Conservation (phyloP, 2,329 filamentous ascomycete species). For the Pyrenochaeta sp. region DNA sequence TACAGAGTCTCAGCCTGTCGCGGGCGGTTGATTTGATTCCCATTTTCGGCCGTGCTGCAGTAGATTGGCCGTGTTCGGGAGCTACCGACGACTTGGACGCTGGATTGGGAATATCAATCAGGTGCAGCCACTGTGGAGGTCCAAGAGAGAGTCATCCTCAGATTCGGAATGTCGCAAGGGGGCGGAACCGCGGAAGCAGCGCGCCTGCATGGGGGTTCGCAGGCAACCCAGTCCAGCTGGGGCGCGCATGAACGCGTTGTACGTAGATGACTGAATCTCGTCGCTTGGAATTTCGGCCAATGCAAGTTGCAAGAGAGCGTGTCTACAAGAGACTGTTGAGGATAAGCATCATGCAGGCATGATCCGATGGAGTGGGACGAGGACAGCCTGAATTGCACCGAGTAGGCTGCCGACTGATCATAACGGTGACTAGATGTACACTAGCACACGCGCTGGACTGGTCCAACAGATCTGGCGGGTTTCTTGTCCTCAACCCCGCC, state of each 20-base stretch:
- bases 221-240: background rate
- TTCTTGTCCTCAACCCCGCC: background rate
- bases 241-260: background rate
- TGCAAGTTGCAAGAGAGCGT: background rate
- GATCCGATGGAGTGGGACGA: slow-evolving; percentile 4
- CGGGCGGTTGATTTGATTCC: background rate
- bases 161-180: slow-evolving; percentile 14
- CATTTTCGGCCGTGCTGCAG: slow-evolving; percentile 1
- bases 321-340: background rate
- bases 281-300: no score
- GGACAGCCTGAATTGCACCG: background rate
- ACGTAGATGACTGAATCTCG: background rate
- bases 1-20: background rate
- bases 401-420: slow-evolving; percentile 13
- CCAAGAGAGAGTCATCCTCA: slow-evolving; percentile 21
- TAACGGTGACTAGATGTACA: slow-evolving; percentile 19
- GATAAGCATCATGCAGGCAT: background rate
- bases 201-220: slow-evolving; percentile 5
- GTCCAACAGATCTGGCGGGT: background rate
- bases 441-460: slow-evolving; percentile 6
- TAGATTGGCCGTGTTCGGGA: slow-evolving; percentile 13
- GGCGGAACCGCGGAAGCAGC: background rate
- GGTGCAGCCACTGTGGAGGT: slow-evolving; percentile 16
- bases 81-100: slow-evolving; percentile 25
- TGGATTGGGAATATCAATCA: slow-evolving; percentile 20